A percentile compares a stretch with the other conserved stretches of the same genome.
Conservation (phyloP, 2,329 filamentous ascomycete genomes). For the Fusarium ambrosium region DNA sequence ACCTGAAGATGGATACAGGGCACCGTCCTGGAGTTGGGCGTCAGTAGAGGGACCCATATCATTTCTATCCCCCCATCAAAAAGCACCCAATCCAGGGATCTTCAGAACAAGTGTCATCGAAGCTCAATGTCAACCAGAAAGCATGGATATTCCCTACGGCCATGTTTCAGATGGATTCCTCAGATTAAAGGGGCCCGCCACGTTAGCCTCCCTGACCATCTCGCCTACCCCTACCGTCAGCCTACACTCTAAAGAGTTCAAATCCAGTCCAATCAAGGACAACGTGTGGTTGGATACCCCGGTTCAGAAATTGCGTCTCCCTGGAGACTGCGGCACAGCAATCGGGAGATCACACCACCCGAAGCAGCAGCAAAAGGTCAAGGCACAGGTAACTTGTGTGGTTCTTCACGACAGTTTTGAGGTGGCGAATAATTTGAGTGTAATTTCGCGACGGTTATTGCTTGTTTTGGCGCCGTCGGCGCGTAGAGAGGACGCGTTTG, state of each 20-base stretch:
- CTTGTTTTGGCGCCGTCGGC: not conserved
- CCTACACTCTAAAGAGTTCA: not conserved
- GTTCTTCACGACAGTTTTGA: not conserved
- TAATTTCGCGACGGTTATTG: not conserved
- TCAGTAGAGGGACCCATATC: not conserved
- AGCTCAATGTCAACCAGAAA: not conserved
- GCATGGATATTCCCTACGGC: not conserved
- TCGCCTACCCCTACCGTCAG: not conserved
- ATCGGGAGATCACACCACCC: not conserved
- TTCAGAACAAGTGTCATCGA: not conserved
- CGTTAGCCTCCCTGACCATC: not conserved
- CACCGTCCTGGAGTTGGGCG: not conserved
- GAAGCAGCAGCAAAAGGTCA: not conserved
- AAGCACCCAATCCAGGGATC: not conserved
- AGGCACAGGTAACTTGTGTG: not conserved
- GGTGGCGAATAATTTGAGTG: not conserved
- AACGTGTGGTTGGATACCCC: not conserved
- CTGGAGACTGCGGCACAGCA: not conserved
- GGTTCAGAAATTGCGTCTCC: not conserved
- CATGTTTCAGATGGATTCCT: conserved; percentile 2
- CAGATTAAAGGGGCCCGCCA: not conserved
- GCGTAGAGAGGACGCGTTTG: not conserved
- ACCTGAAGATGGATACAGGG: not conserved
- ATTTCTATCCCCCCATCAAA: not conserved
- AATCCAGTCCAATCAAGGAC: not conserved